phyloP scores from a whole-genome alignment of 2,329 filamentous ascomycete genomes.

The Fusarium buxicola region DNA sequence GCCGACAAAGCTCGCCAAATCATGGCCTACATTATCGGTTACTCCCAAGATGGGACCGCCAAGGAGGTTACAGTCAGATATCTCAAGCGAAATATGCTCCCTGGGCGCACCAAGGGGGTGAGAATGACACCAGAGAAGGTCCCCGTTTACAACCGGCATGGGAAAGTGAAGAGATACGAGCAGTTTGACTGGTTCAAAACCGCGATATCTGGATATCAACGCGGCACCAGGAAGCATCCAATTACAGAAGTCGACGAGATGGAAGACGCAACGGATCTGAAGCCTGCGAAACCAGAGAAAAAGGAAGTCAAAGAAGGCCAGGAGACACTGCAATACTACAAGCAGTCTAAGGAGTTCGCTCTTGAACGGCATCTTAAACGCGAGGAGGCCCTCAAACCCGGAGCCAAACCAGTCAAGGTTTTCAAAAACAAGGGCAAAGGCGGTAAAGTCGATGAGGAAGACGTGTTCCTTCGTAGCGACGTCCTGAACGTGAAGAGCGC shows the following conservation, averaged over 20 bases:
- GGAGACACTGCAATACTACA: conserved; percentile 89
- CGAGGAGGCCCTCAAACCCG: conserved; percentile 85
- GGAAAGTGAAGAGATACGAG: conserved; percentile 81
- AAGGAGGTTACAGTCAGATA: conserved; percentile 97
- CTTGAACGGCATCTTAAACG: conserved; percentile 88
- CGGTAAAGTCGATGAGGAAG: conserved; percentile 77
- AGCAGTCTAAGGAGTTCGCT: conserved; percentile 85
- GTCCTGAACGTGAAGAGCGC: conserved; percentile 88
- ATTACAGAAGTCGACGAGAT: conserved; percentile 79
- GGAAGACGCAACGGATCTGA: conserved; percentile 83
- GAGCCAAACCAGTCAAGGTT: conserved; percentile 75
- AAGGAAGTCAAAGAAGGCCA: conserved; percentile 79
- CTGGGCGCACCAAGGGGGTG: conserved; percentile 89
- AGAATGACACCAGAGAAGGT: conserved; percentile 84
- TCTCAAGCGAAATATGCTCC: conserved; percentile 81
- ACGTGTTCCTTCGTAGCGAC: conserved; percentile 83
- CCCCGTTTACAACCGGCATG: conserved; percentile 79
- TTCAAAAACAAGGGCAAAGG: conserved; percentile 83
- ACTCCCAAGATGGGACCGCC: conserved; percentile 84
- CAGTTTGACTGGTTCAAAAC: conserved; percentile 90
- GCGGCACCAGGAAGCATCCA: conserved; percentile 61
- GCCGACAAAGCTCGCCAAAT: conserved; percentile 90
- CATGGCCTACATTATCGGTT: conserved; percentile 88
- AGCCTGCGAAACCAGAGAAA: conserved; percentile 76
- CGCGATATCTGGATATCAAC: conserved; percentile 78